Evolutionary conservation across 352 stramenopile genomes (phyloP).

Genomic region (Globisporangium middletonii): DNA sequence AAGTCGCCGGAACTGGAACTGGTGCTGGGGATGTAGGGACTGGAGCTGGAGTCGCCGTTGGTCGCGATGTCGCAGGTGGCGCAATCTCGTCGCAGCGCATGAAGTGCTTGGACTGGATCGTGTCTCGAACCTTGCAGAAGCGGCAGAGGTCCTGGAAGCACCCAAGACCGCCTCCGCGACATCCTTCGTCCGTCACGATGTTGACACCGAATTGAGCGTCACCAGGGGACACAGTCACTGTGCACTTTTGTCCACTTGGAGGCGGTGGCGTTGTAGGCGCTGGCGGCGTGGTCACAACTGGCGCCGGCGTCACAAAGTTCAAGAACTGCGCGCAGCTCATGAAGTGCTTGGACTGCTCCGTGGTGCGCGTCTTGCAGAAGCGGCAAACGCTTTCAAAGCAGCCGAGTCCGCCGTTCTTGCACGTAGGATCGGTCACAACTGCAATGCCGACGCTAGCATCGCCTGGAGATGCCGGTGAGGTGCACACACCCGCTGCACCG

Average conservation of each 20-base stretch:
- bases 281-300: neutral
- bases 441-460: constrained; percentile 15
- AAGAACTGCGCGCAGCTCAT: constrained; percentile 6
- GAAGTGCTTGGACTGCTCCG: constrained; percentile 14
- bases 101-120: constrained; percentile 11
- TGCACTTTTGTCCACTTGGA: constrained; percentile 2
- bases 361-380: constrained; percentile 14
- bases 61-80: neutral
- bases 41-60: neutral
- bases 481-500: neutral
- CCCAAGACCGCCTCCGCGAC: constrained; percentile 11
- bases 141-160: constrained; percentile 14
- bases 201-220: constrained; percentile 11
- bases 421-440: constrained; percentile 13
- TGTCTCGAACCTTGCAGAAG: constrained; percentile 11
- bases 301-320: neutral
- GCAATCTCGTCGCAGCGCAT: constrained; percentile 4
- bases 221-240: constrained; percentile 2
- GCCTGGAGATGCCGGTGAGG: neutral
- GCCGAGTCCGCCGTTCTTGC: constrained; percentile 14
- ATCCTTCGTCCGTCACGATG: constrained; percentile 10
- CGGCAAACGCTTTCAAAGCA: constrained; percentile 20
- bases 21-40: neutral
- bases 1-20: neutral
- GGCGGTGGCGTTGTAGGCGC: neutral